phyloP scores from a whole-genome alignment of 208 protist genomes.

The Kentomonas sorsogonicus region DNA sequence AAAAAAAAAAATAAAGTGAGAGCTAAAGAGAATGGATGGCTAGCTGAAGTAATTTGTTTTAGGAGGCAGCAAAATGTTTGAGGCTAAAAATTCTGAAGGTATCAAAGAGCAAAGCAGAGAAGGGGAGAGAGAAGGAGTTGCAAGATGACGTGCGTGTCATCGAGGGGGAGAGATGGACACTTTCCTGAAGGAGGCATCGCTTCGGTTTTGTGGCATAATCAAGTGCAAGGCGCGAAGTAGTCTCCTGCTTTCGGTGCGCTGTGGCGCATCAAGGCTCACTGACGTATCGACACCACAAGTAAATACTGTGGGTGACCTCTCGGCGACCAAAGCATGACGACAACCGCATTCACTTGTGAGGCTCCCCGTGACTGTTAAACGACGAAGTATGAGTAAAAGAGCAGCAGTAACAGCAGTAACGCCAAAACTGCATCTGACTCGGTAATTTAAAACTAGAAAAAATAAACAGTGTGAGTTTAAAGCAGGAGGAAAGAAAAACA shows the following conservation, averaged over 20 bases:
- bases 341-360: background rate
- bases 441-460: conserved; percentile 3
- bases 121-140: conserved; percentile 2
- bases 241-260: too few species aligned
- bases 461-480: background rate
- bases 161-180: conserved; percentile 10
- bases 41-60: background rate
- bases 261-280: conserved; percentile 31
- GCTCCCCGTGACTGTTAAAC: too few species aligned
- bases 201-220: too few species aligned
- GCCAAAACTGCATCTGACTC: background rate
- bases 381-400: background rate
- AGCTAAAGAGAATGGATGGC: background rate
- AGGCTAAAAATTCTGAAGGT: background rate
- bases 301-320: background rate
- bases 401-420: conserved; percentile 2
- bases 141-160: background rate
- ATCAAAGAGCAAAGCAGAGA: background rate
- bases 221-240: too few species aligned
- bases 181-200: conserved; percentile 43
- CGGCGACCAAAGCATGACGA: background rate
- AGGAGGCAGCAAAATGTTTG: background rate
- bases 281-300: conserved; percentile 53
- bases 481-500: conserved; percentile 2
- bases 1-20: conserved; percentile 7